Conservation (phyloP, 1,284 basidiomycete species). For the Filobasidium uniguttulatum region DNA sequence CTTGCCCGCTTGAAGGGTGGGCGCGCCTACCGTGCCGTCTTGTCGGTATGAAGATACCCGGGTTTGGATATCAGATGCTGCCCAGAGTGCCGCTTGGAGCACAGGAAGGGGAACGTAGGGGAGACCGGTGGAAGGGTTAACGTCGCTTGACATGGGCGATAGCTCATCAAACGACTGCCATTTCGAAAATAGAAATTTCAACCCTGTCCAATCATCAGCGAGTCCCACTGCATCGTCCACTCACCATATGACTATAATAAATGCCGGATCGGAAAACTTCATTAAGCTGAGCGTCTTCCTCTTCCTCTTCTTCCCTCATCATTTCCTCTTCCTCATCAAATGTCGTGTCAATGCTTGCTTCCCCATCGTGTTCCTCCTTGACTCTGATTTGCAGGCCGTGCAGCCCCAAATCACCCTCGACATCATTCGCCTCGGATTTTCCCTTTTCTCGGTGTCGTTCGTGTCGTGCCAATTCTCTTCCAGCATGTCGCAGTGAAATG, state of each 20-base stretch:
- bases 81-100: slow-evolving; percentile 65
- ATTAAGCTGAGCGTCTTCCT: slow-evolving; percentile 40
- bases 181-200: not conserved
- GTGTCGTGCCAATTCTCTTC: slow-evolving; percentile 22
- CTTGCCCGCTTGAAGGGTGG: too few species aligned
- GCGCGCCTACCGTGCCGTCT: slow-evolving; percentile 8
- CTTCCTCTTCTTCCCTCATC: slow-evolving; percentile 22
- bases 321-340: slow-evolving; percentile 35
- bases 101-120: slow-evolving; percentile 54
- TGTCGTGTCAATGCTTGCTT: slow-evolving; percentile 18
- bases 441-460: slow-evolving; percentile 18
- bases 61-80: slow-evolving; percentile 28
- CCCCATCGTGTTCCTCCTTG: slow-evolving; percentile 29
- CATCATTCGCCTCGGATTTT: slow-evolving; percentile 15
- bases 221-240: slow-evolving; percentile 20
- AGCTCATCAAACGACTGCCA: slow-evolving; percentile 59
- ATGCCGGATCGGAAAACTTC: slow-evolving; percentile 64
- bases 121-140: slow-evolving; percentile 54
- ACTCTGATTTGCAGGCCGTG: slow-evolving; percentile 23
- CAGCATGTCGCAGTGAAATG: slow-evolving; percentile 53
- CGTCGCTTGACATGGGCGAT: slow-evolving; percentile 54
- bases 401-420: slow-evolving; percentile 25
- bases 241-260: slow-evolving; percentile 77
- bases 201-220: too few species aligned
- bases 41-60: slow-evolving; percentile 21